Evolutionary conservation across 306 rosid species (phyloP).

Genomic region (Citrullus colocynthis): DNA sequence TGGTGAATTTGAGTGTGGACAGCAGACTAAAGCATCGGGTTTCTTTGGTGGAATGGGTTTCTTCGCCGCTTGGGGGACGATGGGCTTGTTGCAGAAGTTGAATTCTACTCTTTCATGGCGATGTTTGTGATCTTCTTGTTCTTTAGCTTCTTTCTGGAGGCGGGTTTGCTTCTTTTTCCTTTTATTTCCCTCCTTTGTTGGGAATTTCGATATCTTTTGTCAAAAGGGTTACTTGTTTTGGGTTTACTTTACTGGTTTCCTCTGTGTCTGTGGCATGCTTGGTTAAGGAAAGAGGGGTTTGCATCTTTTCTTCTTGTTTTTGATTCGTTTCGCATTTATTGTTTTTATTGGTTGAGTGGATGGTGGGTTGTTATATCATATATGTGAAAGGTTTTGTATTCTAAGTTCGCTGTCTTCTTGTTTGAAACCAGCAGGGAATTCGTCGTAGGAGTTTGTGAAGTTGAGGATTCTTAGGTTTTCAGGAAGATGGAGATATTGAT

Average conservation of each 20-base stretch:
- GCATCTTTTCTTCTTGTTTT: neutral
- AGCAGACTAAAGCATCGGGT: constrained; percentile 29
- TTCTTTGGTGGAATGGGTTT: constrained; percentile 38
- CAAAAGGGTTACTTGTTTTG: neutral
- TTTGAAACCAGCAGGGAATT: constrained; percentile 27
- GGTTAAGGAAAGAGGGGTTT: constrained; percentile 7
- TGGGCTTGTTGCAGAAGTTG: constrained; percentile 39
- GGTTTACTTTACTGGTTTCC: constrained; percentile 10
- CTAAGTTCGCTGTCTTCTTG: constrained; percentile 9
- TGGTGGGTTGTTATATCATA: neutral
- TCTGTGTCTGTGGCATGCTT: neutral
- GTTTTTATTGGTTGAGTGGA: neutral
- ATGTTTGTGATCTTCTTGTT: constrained; percentile 18
- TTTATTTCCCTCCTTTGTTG: neutral
- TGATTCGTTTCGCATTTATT: neutral
- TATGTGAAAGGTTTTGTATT: neutral
- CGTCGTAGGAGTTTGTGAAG: constrained; percentile 8
- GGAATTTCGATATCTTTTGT: constrained; percentile 4
- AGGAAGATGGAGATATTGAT: constrained; percentile 10
- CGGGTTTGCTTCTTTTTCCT: constrained; percentile 9
- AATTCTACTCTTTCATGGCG: constrained; percentile 30
- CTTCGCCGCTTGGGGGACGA: constrained; percentile 12
- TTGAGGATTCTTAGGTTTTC: constrained; percentile 9
- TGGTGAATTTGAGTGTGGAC: constrained; percentile 26
- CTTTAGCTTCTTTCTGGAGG: neutral